phyloP scores from a whole-genome alignment of 2,329 filamentous ascomycete species.

The Tympanopsis confertula region DNA sequence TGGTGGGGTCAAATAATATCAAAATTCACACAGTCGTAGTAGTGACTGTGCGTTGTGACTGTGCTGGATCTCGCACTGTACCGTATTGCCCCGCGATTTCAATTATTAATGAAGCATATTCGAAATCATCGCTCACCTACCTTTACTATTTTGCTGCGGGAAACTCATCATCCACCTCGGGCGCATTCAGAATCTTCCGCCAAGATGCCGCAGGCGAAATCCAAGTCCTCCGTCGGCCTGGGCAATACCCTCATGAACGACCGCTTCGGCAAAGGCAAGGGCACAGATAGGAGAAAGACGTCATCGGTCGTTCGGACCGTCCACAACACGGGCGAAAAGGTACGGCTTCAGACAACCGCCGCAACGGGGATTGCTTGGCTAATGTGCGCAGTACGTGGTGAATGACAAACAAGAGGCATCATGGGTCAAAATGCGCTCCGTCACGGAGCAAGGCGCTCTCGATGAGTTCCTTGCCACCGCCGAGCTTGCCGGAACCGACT shows the following conservation, averaged over 20 bases:
- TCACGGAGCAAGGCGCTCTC: constrained; percentile 90
- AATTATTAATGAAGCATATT: too few relatives aligned
- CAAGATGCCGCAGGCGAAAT: constrained; percentile 52
- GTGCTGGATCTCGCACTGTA: too few relatives aligned
- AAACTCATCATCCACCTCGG: too few relatives aligned
- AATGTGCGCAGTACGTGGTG: constrained; percentile 58
- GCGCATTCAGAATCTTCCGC: too few relatives aligned
- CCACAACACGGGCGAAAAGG: not conserved
- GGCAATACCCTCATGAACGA: constrained; percentile 98
- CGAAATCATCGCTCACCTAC: too few relatives aligned
- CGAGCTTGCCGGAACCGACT: constrained; percentile 91
- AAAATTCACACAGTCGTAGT: too few relatives aligned
- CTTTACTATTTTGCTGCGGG: too few relatives aligned
- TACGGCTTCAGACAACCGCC: not conserved
- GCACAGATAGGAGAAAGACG: constrained; percentile 64
- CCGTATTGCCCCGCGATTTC: too few relatives aligned
- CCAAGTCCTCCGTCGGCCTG: constrained; percentile 86
- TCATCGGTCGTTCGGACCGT: not conserved
- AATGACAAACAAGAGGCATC: constrained; percentile 82
- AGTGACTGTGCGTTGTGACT: too few relatives aligned
- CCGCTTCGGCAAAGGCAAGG: constrained; percentile 88
- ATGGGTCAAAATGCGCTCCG: constrained; percentile 99
- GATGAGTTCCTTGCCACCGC: constrained; percentile 95
- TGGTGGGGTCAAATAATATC: too few relatives aligned
- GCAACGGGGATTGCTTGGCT: not conserved